phyloP scores from a whole-genome alignment of 2,329 filamentous ascomycete species.

The Xylariaceae sp. region DNA sequence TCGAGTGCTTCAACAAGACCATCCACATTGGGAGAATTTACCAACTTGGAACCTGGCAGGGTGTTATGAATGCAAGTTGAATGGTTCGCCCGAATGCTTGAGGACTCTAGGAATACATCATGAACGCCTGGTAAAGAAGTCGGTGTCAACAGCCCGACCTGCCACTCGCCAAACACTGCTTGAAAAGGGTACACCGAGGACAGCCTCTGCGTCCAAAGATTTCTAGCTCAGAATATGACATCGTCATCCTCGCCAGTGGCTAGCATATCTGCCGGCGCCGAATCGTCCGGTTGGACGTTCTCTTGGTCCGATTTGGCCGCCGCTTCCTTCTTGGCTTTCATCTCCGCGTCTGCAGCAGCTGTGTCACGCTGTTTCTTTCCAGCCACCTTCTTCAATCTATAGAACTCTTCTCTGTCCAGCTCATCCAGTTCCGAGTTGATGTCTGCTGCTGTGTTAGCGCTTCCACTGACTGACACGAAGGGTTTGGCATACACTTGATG shows the following conservation, averaged over 20 bases:
- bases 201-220: background rate
- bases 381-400: conserved; percentile 90
- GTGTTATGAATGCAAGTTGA: no score
- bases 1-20: no score
- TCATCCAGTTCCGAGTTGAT: conserved; percentile 99
- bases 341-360: conserved; percentile 64
- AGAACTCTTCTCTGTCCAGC: conserved; percentile 96
- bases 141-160: no score
- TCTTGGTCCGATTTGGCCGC: conserved; percentile 32
- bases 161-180: no score
- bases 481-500: conserved; percentile 69
- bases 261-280: conserved; percentile 56
- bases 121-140: no score
- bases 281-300: conserved; percentile 29
- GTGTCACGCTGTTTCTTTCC: conserved; percentile 75
- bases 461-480: background rate
- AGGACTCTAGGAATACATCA: no score
- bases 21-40: no score
- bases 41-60: no score
- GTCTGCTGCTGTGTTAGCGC: conserved; percentile 40
- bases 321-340: conserved; percentile 63
- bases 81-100: no score
- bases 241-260: conserved; percentile 73
- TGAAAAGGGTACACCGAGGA: no score
- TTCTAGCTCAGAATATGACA: conserved; percentile 63